Percentiles rank a stretch among this genome's conserved stretches.
These are phyloP conservation scores for Mimosa pudica DNA, from an alignment of 306 rosid species.

Conservation along the genomic window DNA sequence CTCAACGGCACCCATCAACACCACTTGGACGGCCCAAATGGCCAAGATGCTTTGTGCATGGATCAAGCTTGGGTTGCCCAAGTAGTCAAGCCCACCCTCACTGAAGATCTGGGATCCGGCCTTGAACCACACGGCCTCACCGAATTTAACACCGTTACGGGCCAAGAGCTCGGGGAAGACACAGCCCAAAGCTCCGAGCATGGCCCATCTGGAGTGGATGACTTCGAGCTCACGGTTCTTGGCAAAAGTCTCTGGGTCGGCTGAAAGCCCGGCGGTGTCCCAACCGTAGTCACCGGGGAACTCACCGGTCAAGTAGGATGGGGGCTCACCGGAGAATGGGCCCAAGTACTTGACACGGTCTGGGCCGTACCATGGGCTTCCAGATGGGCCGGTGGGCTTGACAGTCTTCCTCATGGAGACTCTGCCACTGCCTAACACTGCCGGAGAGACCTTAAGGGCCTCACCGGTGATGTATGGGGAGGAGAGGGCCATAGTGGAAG, in stretches of 20 bases:
- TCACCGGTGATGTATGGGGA: constrained; percentile 37
- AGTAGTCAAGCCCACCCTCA: constrained; percentile 46
- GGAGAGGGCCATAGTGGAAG: constrained; percentile 41
- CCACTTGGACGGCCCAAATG: constrained; percentile 40
- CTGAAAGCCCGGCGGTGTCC: constrained; percentile 49
- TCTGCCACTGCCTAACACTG: constrained; percentile 21
- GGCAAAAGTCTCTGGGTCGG: constrained; percentile 41
- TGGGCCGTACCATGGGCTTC: constrained; percentile 23
- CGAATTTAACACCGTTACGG: constrained; percentile 46
- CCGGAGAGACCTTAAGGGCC: constrained; percentile 31
- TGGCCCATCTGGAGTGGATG: background rate
- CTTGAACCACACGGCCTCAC: constrained; percentile 50
- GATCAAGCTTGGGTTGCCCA: constrained; percentile 26
- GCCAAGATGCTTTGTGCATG: constrained; percentile 46
- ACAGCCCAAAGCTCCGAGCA: constrained; percentile 37
- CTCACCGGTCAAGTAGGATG: constrained; percentile 28
- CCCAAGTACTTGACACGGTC: constrained; percentile 48
- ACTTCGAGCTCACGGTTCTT: constrained; percentile 10
- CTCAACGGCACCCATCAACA: constrained; percentile 24
- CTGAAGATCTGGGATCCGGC: constrained; percentile 45
- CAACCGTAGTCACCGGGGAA: constrained; percentile 15
- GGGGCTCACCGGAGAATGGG: constrained; percentile 44
- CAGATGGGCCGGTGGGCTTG: constrained; percentile 19
- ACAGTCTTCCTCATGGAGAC: constrained; percentile 32
- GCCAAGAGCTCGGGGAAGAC: constrained; percentile 44